Conservation (phyloP, 1,284 basidiomycete species). For the Ceratobasidium sp. region DNA sequence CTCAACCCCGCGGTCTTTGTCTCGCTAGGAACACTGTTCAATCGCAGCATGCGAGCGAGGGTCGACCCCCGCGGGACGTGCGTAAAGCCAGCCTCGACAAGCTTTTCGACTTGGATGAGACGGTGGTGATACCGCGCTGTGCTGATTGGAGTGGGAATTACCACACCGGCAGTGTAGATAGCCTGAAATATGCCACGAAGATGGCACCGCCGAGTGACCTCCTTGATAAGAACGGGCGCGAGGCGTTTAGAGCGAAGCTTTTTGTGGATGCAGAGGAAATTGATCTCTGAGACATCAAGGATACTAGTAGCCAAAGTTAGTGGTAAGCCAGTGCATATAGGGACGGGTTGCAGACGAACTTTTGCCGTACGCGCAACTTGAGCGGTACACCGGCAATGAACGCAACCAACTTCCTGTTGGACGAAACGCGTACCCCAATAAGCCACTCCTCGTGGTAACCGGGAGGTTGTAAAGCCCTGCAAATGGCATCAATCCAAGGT, state of each 20-base stretch:
- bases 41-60: slow-evolving; percentile 80
- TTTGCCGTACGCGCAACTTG: slow-evolving; percentile 75
- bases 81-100: slow-evolving; percentile 92
- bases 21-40: slow-evolving; percentile 67
- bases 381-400: slow-evolving; percentile 97
- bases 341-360: slow-evolving; percentile 60
- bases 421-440: slow-evolving; percentile 89
- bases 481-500: slow-evolving; percentile 8
- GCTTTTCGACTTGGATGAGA: slow-evolving; percentile 88
- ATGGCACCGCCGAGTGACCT: slow-evolving; percentile 93
- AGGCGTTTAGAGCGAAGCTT: slow-evolving; percentile 95
- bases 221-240: slow-evolving; percentile 96
- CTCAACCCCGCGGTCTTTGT: slow-evolving; percentile 64
- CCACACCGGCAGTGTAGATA: slow-evolving; percentile 92
- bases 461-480: slow-evolving; percentile 93
- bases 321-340: slow-evolving; percentile 2
- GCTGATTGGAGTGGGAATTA: slow-evolving; percentile 88
- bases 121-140: slow-evolving; percentile 85
- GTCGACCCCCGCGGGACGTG: slow-evolving; percentile 84
- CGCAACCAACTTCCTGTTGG: slow-evolving; percentile 92
- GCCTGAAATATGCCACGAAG: slow-evolving; percentile 94
- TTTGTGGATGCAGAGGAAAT: slow-evolving; percentile 98
- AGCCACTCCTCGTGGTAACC: slow-evolving; percentile 96
- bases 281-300: slow-evolving; percentile 86
- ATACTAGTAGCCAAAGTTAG: slow-evolving; percentile 56